Conservation (phyloP, 192 early-diverging fungal species). For the Coemansia sp. region DNA sequence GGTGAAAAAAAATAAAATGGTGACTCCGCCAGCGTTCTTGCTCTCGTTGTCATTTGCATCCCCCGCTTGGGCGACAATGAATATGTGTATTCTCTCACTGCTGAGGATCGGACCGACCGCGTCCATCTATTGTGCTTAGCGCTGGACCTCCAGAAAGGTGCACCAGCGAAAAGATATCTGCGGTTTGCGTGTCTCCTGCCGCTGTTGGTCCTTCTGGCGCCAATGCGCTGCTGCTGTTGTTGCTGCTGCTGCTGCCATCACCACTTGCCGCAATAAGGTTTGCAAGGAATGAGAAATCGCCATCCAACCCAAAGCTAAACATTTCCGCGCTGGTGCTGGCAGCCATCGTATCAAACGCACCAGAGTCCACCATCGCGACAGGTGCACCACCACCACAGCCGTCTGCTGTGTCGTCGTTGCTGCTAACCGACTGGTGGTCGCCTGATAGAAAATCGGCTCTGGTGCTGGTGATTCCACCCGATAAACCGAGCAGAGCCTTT, state of each 20-base stretch:
- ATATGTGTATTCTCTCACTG: no score
- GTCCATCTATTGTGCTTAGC: neutral
- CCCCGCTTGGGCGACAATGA: no score
- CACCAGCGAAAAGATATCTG: constrained; percentile 4
- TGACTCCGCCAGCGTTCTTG: no score
- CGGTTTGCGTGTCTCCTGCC: neutral
- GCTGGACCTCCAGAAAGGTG: neutral
- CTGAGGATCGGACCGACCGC: neutral
- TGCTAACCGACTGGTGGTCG: neutral
- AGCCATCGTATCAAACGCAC: neutral
- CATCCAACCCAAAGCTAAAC: constrained; percentile 2
- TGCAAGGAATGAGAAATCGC: constrained; percentile 29
- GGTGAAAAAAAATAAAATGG: no score
- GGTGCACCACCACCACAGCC: neutral
- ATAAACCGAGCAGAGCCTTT: constrained; percentile 7
- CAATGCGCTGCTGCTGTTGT: neutral
- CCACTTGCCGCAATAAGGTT: constrained; percentile 27
- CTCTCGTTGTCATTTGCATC: no score
- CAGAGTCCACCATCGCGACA: neutral
- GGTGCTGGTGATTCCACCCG: neutral
- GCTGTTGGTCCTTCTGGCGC: neutral
- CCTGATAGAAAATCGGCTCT: neutral
- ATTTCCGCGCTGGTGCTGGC: constrained; percentile 1
- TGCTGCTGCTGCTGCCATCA: constrained; percentile 6
- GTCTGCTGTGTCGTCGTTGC: neutral